Percentiles rank a stretch among this genome's conserved stretches.
Conservation (phyloP, 2,329 filamentous ascomycete genomes). For the Paecilomyces sp. region DNA sequence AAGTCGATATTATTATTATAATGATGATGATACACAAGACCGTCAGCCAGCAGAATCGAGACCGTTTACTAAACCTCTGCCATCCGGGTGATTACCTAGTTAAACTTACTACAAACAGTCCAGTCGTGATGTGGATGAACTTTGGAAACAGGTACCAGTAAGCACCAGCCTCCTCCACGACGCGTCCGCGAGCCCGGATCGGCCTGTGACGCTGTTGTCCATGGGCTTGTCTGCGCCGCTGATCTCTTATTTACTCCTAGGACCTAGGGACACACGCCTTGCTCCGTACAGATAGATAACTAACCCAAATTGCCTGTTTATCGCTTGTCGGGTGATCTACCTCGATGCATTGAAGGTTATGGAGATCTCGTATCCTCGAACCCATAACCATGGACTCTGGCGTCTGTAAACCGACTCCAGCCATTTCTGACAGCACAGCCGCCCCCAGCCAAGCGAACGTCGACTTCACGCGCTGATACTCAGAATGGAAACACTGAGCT, state of each 20-base stretch:
- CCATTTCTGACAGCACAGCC: not conserved
- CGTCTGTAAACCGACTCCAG: not conserved
- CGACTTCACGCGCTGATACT: not conserved
- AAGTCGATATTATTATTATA: not conserved
- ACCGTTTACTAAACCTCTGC: not conserved
- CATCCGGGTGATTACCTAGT: not conserved
- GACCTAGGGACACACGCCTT: no score
- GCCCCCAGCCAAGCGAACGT: not conserved
- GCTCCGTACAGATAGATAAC: not conserved
- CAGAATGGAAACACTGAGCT: not conserved
- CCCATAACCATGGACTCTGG: not conserved
- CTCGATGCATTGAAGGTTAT: not conserved
- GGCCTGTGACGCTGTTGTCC: not conserved
- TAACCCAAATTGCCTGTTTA: not conserved
- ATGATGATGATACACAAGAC: not conserved
- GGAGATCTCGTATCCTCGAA: not conserved
- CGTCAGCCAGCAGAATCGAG: not conserved
- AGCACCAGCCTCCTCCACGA: not conserved
- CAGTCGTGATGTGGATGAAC: no score
- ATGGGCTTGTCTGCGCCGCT: not conserved
- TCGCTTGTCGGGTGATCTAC: not conserved
- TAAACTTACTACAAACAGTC: no score
- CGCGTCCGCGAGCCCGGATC: not conserved
- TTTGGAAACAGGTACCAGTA: not conserved
- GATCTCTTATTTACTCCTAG: not conserved